Percentiles rank a stretch among this genome's conserved stretches.
Conservation (phyloP, 306 rosid species). For the Gynostemma pentaphyllum region DNA sequence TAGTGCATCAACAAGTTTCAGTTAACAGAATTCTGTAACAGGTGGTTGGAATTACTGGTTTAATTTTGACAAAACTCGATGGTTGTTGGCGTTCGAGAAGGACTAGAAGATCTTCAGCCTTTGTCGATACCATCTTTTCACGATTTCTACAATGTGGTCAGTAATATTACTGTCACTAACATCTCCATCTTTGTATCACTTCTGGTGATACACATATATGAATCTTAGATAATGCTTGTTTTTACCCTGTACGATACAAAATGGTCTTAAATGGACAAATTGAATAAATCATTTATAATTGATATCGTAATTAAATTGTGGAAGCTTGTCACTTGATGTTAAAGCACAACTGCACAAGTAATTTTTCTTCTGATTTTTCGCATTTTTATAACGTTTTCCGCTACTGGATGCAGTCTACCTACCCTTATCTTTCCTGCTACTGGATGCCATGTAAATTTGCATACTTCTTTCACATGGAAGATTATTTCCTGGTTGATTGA, state of each 20-base stretch:
- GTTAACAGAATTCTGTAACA: constrained; percentile 18
- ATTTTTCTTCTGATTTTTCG: background rate
- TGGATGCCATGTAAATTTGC: background rate
- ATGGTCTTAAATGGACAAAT: background rate
- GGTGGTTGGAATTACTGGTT: constrained; percentile 92
- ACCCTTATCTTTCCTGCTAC: background rate
- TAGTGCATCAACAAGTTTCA: background rate
- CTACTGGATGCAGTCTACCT: too few relatives aligned
- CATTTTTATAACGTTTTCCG: too few relatives aligned
- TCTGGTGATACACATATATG: too few relatives aligned
- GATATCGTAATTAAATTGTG: background rate
- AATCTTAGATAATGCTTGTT: background rate
- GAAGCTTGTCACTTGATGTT: background rate
- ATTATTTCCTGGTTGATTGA: background rate
- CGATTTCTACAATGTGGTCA: constrained; percentile 9
- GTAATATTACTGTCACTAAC: background rate
- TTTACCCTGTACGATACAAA: background rate
- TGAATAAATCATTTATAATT: too few relatives aligned
- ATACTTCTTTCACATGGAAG: background rate
- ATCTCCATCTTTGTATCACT: background rate
- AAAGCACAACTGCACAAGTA: too few relatives aligned
- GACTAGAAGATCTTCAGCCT: constrained; percentile 91
- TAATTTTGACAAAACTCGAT: constrained; percentile 81
- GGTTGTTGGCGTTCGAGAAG: constrained; percentile 95
- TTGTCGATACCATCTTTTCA: constrained; percentile 79